Evolutionary conservation across 257 asterid genomes (phyloP).

Genomic region (Solanum pennellii): DNA sequence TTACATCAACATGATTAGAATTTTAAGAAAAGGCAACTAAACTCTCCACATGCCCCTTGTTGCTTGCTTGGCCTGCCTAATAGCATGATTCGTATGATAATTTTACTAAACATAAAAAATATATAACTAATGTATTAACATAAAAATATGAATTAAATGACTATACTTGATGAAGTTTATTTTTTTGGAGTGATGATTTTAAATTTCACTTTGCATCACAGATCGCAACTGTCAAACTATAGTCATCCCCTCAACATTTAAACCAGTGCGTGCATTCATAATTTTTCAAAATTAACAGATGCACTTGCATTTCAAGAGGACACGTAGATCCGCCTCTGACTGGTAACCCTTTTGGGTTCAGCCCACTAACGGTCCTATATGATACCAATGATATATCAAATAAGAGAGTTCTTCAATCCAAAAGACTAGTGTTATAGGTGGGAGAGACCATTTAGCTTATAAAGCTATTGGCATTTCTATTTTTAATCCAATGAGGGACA

Average conservation of each 20-base stretch:
- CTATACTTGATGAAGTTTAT: not conserved
- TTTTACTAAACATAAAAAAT: no score
- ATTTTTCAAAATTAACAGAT: no score
- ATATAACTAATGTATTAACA: not conserved
- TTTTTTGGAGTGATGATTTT: not conserved
- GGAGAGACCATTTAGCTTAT: no score
- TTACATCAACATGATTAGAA: not conserved
- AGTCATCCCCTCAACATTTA: not conserved
- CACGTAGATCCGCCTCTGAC: not conserved
- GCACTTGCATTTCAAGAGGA: not conserved
- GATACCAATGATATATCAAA: no score
- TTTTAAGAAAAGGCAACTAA: not conserved
- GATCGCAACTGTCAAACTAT: not conserved
- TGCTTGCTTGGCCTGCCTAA: not conserved
- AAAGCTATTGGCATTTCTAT: no score
- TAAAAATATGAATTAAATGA: not conserved
- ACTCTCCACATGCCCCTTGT: not conserved
- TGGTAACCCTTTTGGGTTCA: not conserved
- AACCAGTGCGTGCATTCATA: no score
- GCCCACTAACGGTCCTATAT: not conserved
- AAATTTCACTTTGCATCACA: not conserved
- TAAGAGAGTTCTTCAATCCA: no score
- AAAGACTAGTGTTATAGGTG: no score
- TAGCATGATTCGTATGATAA: not conserved
- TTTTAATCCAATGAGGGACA: no score